Evolutionary conservation across 106 monocot genomes (phyloP).

Genomic region (Phalaenopsis equestris): DNA sequence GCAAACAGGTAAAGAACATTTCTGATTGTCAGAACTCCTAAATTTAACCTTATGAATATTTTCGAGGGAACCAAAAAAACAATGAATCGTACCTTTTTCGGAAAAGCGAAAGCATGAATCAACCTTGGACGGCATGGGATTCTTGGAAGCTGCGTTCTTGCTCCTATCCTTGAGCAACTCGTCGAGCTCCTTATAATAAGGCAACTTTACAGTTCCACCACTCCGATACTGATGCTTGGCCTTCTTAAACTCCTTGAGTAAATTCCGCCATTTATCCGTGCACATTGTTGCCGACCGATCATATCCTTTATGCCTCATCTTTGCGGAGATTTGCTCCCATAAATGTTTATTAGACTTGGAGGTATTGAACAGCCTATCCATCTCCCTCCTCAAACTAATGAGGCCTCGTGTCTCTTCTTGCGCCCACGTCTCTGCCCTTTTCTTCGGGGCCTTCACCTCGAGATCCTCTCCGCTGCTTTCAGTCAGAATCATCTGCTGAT

Average conservation of each 20-base stretch:
- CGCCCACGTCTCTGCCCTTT: constrained; percentile 87
- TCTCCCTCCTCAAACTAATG: constrained; percentile 63
- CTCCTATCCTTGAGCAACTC: constrained; percentile 78
- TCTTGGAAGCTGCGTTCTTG: constrained; percentile 31
- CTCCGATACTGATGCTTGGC: constrained; percentile 60
- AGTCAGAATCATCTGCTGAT: constrained; percentile 43
- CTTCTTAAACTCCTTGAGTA: constrained; percentile 97
- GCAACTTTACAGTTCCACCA: constrained; percentile 64
- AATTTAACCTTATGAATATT: not conserved
- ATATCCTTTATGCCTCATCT: constrained; percentile 83
- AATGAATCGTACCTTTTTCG: constrained; percentile 54
- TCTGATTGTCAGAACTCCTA: not conserved
- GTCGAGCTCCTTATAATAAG: constrained; percentile 86
- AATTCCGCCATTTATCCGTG: constrained; percentile 95
- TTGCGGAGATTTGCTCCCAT: constrained; percentile 86
- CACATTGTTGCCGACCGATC: constrained; percentile 93
- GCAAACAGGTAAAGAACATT: not conserved
- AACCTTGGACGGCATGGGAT: constrained; percentile 34
- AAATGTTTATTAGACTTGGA: constrained; percentile 94
- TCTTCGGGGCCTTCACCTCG: constrained; percentile 45
- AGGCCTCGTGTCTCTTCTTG: constrained; percentile 84
- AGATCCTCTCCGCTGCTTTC: constrained; percentile 51
- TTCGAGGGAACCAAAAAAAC: not conserved
- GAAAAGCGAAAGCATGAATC: constrained; percentile 72
- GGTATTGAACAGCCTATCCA: constrained; percentile 83